Conservation (phyloP, 805 yeast species). For the Candida railenensis region DNA sequence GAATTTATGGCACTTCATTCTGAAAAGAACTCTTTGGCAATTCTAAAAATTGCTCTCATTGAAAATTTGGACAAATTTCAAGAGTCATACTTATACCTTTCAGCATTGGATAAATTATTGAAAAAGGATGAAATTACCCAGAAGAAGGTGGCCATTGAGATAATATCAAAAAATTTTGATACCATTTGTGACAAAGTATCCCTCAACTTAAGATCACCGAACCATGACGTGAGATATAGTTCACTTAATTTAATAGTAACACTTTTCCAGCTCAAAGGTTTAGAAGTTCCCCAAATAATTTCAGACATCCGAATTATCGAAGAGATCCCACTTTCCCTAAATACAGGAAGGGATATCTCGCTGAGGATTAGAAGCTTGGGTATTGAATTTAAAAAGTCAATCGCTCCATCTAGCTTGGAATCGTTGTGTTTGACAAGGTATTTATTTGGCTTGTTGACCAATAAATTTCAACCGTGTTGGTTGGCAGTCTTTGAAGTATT, state of each 20-base stretch:
- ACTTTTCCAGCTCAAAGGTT: constrained; percentile 19
- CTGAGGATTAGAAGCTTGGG: constrained; percentile 65
- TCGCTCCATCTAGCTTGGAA: constrained; percentile 18
- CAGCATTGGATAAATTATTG: constrained; percentile 30
- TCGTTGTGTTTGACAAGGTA: constrained; percentile 32
- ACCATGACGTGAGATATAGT: constrained; percentile 47
- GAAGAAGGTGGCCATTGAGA: neutral
- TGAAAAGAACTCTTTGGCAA: constrained; percentile 6
- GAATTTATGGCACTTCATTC: constrained; percentile 26
- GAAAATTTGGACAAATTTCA: constrained; percentile 21
- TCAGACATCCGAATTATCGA: constrained; percentile 61
- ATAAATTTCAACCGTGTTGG: constrained; percentile 85
- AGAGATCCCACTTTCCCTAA: constrained; percentile 66
- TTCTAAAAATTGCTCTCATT: constrained; percentile 16
- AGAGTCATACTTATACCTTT: constrained; percentile 37
- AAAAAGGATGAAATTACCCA: constrained; percentile 6
- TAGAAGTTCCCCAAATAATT: constrained; percentile 39
- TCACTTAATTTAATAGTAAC: constrained; percentile 50
- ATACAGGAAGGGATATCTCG: constrained; percentile 71
- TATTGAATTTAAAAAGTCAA: constrained; percentile 30
- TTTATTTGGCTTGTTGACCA: constrained; percentile 63
- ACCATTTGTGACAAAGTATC: constrained; percentile 12
- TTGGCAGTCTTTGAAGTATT: constrained; percentile 65
- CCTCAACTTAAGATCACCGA: constrained; percentile 46
- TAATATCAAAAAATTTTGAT: constrained; percentile 9